Evolutionary conservation across 352 stramenopile species (phyloP).

Genomic region (Blastocystis sp.): DNA sequence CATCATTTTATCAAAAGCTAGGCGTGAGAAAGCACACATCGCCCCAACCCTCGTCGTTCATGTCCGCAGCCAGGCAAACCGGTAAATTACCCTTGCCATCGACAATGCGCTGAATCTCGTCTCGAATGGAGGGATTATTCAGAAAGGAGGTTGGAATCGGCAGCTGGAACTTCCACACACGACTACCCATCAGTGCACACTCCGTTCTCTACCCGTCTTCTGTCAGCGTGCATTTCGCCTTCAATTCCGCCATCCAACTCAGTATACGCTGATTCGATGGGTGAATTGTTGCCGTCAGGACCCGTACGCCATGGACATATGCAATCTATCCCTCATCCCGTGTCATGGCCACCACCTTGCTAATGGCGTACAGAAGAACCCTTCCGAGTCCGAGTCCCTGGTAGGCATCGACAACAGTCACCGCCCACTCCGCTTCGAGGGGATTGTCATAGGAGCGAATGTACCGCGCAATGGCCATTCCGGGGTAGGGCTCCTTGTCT

Average conservation of each 20-base stretch:
- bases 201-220: constrained; percentile 31
- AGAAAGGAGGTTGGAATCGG: constrained; percentile 53
- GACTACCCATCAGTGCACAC: not conserved
- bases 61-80: constrained; percentile 36
- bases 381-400: constrained; percentile 57
- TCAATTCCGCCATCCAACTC: constrained; percentile 49
- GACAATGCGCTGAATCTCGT: constrained; percentile 39
- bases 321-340: constrained; percentile 21
- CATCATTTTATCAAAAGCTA: constrained; percentile 47
- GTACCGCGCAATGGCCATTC: constrained; percentile 64
- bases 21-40: not conserved
- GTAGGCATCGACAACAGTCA: constrained; percentile 60
- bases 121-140: constrained; percentile 5
- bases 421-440: constrained; percentile 49
- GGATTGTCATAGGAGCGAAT: constrained; percentile 63
- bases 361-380: constrained; percentile 54
- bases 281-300: constrained; percentile 50
- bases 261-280: constrained; percentile 56
- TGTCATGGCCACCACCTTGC: not conserved
- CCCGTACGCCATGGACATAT: constrained; percentile 30
- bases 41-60: constrained; percentile 50
- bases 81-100: constrained; percentile 50
- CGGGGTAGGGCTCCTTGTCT: constrained; percentile 46
- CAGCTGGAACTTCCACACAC: constrained; percentile 47
- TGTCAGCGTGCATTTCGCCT: constrained; percentile 3